Percentiles rank a stretch among this genome's conserved stretches.
Conservation (phyloP, 2,329 filamentous ascomycete species). For the Apiospora phragmitis region DNA sequence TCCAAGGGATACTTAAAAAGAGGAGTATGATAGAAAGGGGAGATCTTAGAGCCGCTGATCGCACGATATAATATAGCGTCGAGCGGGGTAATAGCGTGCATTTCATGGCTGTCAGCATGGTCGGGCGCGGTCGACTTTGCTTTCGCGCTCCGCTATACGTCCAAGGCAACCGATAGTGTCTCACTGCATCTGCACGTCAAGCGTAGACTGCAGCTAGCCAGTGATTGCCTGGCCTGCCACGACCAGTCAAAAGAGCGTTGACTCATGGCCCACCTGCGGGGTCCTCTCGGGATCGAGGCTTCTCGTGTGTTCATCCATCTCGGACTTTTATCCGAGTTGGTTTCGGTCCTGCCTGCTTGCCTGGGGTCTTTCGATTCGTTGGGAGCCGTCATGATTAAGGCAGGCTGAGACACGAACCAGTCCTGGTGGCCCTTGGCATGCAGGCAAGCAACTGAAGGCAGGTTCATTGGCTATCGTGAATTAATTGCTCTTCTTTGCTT, state of each 20-base stretch:
- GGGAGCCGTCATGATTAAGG: background rate
- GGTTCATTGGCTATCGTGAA: background rate
- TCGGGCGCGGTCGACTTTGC: background rate
- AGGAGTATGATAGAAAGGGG: background rate
- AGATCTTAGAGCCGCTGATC: background rate
- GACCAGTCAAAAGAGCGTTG: background rate
- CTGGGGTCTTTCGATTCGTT: background rate
- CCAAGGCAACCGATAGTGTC: background rate
- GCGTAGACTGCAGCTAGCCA: background rate
- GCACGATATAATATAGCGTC: background rate
- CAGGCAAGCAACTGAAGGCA: background rate
- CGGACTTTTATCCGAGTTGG: background rate
- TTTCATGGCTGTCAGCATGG: background rate
- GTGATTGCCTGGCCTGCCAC: background rate
- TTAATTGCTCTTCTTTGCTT: background rate
- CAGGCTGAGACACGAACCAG: background rate
- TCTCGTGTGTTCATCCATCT: background rate
- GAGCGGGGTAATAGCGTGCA: background rate
- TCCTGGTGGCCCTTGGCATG: background rate
- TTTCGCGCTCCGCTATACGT: background rate
- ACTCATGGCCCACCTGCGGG: background rate
- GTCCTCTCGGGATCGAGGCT: background rate
- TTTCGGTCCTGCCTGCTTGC: background rate
- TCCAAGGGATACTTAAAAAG: background rate
- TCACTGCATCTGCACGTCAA: background rate